These are phyloP conservation scores for Dichotomopilus funicola DNA, from an alignment of 2,329 filamentous ascomycete genomes.

Conservation along the genomic window DNA sequence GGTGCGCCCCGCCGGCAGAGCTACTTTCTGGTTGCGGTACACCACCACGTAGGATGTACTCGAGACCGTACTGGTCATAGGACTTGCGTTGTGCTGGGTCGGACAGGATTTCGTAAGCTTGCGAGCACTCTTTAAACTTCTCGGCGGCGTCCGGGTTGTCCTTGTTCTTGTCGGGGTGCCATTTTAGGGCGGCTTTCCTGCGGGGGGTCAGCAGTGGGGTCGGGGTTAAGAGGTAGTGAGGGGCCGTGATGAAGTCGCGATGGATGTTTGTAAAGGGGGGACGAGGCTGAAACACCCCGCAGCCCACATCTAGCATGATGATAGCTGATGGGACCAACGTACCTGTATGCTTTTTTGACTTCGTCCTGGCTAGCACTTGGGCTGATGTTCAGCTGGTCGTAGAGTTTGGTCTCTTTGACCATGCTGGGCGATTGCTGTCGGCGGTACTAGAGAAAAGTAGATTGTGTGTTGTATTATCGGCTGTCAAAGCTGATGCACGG, in stretches of 20 bases:
- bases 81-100: constrained; percentile 94
- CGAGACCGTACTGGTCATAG: constrained; percentile 91
- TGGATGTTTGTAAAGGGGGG: background rate
- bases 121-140: constrained; percentile 96
- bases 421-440: constrained; percentile 45
- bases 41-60: constrained; percentile 81
- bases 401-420: constrained; percentile 93
- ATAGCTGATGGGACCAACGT: constrained; percentile 30
- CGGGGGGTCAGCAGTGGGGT: constrained; percentile 31
- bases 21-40: constrained; percentile 55
- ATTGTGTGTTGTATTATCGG: background rate
- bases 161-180: constrained; percentile 97
- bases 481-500: background rate
- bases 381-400: constrained; percentile 76
- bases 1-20: constrained; percentile 41
- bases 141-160: constrained; percentile 78
- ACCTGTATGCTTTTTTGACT: constrained; percentile 94
- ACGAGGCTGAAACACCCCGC: too few relatives aligned
- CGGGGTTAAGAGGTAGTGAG: background rate
- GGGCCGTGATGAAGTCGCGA: background rate
- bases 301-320: too few relatives aligned
- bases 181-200: constrained; percentile 83
- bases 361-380: constrained; percentile 81
- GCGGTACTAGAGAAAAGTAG: background rate
- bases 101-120: constrained; percentile 93